Percentiles rank a stretch among this genome's conserved stretches.
phyloP scores from a whole-genome alignment of 495 filamentous ascomycete genomes.

The Thermochaetoides thermophila region DNA sequence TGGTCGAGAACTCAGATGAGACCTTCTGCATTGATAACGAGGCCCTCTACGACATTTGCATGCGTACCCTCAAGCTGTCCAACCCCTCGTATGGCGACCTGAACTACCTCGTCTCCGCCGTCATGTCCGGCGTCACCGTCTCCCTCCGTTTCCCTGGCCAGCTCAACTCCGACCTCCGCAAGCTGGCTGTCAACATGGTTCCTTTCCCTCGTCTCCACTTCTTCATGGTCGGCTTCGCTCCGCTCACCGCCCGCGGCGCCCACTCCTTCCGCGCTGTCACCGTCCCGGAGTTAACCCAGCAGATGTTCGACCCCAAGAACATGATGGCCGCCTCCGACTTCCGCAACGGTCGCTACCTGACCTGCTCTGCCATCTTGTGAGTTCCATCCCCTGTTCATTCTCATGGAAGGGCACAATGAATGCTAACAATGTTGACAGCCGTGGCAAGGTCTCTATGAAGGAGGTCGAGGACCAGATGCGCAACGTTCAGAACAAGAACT shows the following conservation, averaged over 20 bases:
- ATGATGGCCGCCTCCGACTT: constrained; percentile 99
- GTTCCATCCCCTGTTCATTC: constrained; percentile 6
- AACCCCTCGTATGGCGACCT: constrained; percentile 98
- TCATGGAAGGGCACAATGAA: background rate
- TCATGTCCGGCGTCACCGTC: constrained; percentile 99
- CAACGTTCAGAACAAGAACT: constrained; percentile 99
- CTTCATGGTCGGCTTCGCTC: constrained; percentile 99
- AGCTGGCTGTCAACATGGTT: constrained; percentile 99
- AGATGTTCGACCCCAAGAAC: constrained; percentile 99
- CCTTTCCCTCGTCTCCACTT: constrained; percentile 99
- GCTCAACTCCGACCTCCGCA: constrained; percentile 99
- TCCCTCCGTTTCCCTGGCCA: constrained; percentile 98
- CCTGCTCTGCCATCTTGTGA: constrained; percentile 95
- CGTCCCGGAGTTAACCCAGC: constrained; percentile 97
- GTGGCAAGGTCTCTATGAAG: constrained; percentile 99
- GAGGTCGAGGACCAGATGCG: constrained; percentile 99
- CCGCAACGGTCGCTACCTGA: constrained; percentile 98
- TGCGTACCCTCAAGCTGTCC: constrained; percentile 96
- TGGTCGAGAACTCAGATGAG: constrained; percentile 99
- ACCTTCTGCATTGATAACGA: constrained; percentile 99
- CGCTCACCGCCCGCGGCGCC: constrained; percentile 89
- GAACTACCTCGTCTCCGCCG: constrained; percentile 97
- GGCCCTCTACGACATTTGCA: constrained; percentile 99
- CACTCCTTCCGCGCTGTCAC: constrained; percentile 92
- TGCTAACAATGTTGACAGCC: constrained; percentile 40